Base-by-base conservation (phyloP, 192 early-diverging fungal genomes). In the Dissophora ornata region DNA sequence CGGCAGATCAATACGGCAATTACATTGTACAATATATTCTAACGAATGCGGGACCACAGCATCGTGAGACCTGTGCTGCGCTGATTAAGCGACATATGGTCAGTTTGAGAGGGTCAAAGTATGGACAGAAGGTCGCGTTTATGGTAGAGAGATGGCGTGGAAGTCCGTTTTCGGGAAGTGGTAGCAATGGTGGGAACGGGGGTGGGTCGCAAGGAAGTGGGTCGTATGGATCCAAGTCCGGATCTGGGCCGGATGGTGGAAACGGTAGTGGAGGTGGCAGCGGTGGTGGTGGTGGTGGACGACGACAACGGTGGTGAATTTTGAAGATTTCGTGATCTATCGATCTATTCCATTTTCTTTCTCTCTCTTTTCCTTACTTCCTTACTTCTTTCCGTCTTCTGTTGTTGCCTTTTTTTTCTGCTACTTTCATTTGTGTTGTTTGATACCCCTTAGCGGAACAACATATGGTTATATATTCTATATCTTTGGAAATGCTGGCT, bases 1-100 rank as follows among this genome's bases (percentile, higher is more conserved):
- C 91, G 54, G 88, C 90, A 47, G 88, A 93, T 56, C 91, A 93
- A 71, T 93, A 87, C 63, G 91, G 87, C 36, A 93, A 93, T 68
- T 93, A 93, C 61, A 89, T 93, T 57, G 87, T 93, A 46, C 91
- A 93, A 67, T 87, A 90, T 73, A 86, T 93, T 12, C 62, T 91
- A 10, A 89, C 79, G 24, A 77, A 87, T 34, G 86, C 88, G 5
- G 84, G 83, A 24, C 81, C 82, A 3, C 53, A 81, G 28, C 90
- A 90, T 46, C 82, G 86, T 18, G 83, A 90, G 55, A 75, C 66
- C 5, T 84, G 83, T 40, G 84, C 86, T 25, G 82, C 84, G 0
- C 63, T 90, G 19, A 87, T 93, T 42, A 83, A 86, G 29, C 86
- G 90, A 11, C 91, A 93, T 57, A 84, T 93, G 69, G 81, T 86